Evolutionary conservation across 306 rosid species (phyloP), one percentile per base, ranked within the genome.

Genomic region (Cercis canadensis): DNA sequence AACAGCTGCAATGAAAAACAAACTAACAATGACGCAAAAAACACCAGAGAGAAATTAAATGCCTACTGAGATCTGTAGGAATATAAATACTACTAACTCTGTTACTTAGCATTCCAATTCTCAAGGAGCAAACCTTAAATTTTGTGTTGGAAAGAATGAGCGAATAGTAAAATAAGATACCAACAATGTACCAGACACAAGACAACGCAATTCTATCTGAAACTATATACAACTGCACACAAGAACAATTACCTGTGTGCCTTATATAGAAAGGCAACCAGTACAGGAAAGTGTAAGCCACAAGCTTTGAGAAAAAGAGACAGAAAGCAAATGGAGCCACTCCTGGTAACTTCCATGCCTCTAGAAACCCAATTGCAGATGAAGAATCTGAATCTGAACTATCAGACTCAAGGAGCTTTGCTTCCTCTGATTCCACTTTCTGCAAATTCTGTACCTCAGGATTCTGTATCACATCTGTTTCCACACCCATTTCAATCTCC

Each of bases 291-390:
- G 96, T 90, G 85, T 90, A 92, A 64, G 96, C 94, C 67, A 92
- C 98, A n/a, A 92, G 82, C 92, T 92, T 92, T 1, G 98, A 92
- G 84, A 92, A 90, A 84, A 90, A 92, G 51, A 92, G 96, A 66
- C 98, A 92, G 72, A 86, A 76, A 44, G 96, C 83, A 80, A 84
- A 92, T 3, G 92, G 85, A n/a, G 92, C 92, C 18, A 86, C 99
- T 13, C 98, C 96, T 0, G 92, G 99, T 45, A 91, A 71, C 82
- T 66, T 89, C 96, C 97, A 94, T 12, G 99, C 99, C 81, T 95
- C 97, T 32, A 95, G 34, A 81, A 95, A 91, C 66, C 99, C 97
- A 78, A 91, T 89, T 32, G 99, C 99, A 59, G 81, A 76, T 39
- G 65, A 80, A 77, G 95, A 69, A 58, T 81, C 84, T 5, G 68